Percentiles rank a stretch among this genome's conserved stretches.
Conservation (phyloP, 345 rosid genomes). For the Kernera saxatilis region DNA sequence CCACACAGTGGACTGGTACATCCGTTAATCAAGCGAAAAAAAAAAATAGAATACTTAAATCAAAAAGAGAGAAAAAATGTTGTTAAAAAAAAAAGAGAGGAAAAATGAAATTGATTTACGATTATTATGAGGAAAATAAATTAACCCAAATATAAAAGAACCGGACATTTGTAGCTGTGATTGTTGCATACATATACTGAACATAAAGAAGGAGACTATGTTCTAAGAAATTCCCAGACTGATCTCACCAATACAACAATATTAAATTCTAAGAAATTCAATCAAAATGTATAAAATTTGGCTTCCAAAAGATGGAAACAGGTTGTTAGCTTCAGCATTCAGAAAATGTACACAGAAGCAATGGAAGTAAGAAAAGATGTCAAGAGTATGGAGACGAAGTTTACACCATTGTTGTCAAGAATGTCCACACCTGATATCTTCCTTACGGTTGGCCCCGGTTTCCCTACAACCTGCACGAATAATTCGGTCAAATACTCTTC, state of each 20-base stretch:
- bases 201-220: not conserved
- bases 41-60: not conserved
- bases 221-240: not conserved
- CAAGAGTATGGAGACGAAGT: conserved; percentile 63
- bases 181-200: not conserved
- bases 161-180: not conserved
- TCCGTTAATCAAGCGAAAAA: not conserved
- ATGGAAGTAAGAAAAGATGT: conserved; percentile 65
- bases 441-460: conserved; percentile 89
- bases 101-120: not conserved
- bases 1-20: not conserved
- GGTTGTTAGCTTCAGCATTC: conserved; percentile 20
- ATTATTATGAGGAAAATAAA: not conserved
- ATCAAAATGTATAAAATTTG: not conserved
- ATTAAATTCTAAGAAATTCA: not conserved
- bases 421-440: conserved; percentile 72
- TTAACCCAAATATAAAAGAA: too few species aligned
- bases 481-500: not conserved
- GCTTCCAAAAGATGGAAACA: not conserved
- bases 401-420: conserved; percentile 92
- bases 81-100: not conserved
- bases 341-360: conserved; percentile 58
- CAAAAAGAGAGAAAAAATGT: not conserved
- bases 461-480: conserved; percentile 68
- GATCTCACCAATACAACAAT: conserved; percentile 4